Conservation (phyloP, 805 yeast genomes). For the Peterozyma toletana region DNA sequence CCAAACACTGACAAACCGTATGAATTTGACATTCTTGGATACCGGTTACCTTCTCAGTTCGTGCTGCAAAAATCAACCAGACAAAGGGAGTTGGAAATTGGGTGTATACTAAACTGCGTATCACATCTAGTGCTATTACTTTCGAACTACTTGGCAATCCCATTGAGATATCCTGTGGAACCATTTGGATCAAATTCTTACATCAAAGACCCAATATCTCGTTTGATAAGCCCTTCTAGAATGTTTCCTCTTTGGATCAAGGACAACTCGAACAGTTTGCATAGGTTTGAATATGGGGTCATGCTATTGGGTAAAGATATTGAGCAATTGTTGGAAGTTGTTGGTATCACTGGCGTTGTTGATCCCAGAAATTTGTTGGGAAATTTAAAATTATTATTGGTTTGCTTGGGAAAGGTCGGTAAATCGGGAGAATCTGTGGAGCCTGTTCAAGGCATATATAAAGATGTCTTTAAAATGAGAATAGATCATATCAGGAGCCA, state of each 20-base stretch:
- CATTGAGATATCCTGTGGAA: slow-evolving; percentile 42
- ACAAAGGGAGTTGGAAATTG: slow-evolving; percentile 30
- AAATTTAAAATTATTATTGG: slow-evolving; percentile 24
- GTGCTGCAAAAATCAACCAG: slow-evolving; percentile 14
- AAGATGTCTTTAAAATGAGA: too few relatives aligned
- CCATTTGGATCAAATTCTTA: slow-evolving; percentile 41
- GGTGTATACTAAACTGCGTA: slow-evolving; percentile 42
- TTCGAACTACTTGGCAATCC: slow-evolving; percentile 32
- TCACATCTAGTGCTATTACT: slow-evolving; percentile 33
- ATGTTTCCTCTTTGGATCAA: slow-evolving; percentile 45
- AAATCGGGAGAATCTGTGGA: too few relatives aligned
- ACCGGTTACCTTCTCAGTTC: slow-evolving; percentile 3
- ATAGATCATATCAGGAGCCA: too few relatives aligned
- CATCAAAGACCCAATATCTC: slow-evolving; percentile 39
- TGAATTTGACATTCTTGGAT: slow-evolving; percentile 7
- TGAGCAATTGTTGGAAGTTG: slow-evolving; percentile 31
- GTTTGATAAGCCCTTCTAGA: slow-evolving; percentile 24
- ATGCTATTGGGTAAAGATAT: slow-evolving; percentile 37
- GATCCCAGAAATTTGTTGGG: slow-evolving; percentile 24
- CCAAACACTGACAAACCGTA: slow-evolving; percentile 4
- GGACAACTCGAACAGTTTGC: slow-evolving; percentile 21
- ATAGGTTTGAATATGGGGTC: slow-evolving; percentile 42
- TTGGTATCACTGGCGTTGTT: slow-evolving; percentile 17
- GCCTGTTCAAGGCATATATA: too few relatives aligned
- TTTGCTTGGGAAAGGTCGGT: slow-evolving; percentile 19